These are phyloP conservation scores for Trametes cinnabarina DNA, from an alignment of 768 basidiomycete genomes.

Conservation along the genomic window DNA sequence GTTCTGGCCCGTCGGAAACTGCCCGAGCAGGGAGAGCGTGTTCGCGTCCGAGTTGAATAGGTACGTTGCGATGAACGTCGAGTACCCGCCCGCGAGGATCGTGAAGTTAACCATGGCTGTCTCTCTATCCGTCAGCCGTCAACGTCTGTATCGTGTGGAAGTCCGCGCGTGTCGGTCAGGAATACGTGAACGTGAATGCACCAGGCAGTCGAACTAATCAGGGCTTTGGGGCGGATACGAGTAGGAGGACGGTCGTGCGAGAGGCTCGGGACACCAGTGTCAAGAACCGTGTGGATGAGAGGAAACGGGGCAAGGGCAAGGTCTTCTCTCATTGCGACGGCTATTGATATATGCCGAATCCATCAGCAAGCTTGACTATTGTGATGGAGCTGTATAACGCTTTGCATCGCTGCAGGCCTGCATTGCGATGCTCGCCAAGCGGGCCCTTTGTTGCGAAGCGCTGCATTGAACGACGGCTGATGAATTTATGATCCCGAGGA, in stretches of 20 bases:
- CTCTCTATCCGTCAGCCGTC: not conserved
- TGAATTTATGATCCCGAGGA: too few species aligned
- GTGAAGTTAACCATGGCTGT: conserved; percentile 60
- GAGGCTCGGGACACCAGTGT: conserved; percentile 13
- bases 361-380: not conserved
- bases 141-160: too few species aligned
- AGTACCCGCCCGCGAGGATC: conserved; percentile 67
- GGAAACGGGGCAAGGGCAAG: not conserved
- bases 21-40: conserved; percentile 45
- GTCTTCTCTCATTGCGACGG: too few species aligned
- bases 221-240: not conserved
- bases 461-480: too few species aligned
- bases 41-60: conserved; percentile 52
- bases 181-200: not conserved
- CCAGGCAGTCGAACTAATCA: not conserved
- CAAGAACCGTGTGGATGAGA: conserved; percentile 1
- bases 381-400: not conserved
- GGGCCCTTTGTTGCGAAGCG: too few species aligned
- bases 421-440: too few species aligned
- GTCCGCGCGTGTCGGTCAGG: too few species aligned
- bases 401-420: too few species aligned
- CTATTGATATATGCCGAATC: too few species aligned
- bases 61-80: conserved; percentile 59
- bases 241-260: not conserved
- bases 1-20: conserved; percentile 48